Evolutionary conservation across 768 basidiomycete genomes (phyloP).

Genomic region (Ramaria sp.): DNA sequence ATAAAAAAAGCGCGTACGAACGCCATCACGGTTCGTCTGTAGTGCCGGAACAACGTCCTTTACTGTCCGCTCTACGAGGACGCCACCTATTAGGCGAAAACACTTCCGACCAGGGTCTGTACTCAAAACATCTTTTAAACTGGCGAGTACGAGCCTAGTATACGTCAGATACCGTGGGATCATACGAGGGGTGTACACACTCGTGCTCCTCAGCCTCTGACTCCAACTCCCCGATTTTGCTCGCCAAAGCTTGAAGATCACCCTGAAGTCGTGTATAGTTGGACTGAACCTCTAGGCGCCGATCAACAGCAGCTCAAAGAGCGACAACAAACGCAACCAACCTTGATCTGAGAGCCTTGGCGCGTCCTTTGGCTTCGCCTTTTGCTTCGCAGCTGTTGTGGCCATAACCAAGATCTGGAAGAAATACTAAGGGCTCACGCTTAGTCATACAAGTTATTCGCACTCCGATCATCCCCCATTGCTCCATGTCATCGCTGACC

Average conservation of each 20-base stretch:
- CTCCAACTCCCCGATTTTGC: constrained; percentile 94
- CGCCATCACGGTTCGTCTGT: constrained; percentile 82
- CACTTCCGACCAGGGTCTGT: constrained; percentile 88
- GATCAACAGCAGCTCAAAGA: constrained; percentile 25
- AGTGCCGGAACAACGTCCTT: constrained; percentile 88
- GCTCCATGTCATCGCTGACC: constrained; percentile 39
- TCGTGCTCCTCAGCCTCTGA: constrained; percentile 91
- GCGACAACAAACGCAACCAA: constrained; percentile 23
- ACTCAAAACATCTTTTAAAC: constrained; percentile 71
- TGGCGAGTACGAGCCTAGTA: constrained; percentile 74
- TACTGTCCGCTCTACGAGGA: constrained; percentile 92
- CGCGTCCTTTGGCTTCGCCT: constrained; percentile 40
- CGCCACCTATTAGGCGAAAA: constrained; percentile 92
- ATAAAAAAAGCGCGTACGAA: constrained; percentile 27
- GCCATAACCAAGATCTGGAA: constrained; percentile 10
- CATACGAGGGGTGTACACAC: constrained; percentile 36
- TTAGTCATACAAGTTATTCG: constrained; percentile 34
- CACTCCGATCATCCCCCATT: constrained; percentile 45
- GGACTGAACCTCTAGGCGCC: constrained; percentile 61
- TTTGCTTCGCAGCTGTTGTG: constrained; percentile 51
- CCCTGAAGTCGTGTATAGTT: constrained; percentile 73
- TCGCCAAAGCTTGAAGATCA: constrained; percentile 83
- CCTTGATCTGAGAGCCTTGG: constrained; percentile 56
- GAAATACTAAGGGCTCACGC: constrained; percentile 12
- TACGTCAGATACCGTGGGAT: neutral